Base-by-base conservation (phyloP, 495 filamentous ascomycete species). In the Penicillium alfredii region DNA sequence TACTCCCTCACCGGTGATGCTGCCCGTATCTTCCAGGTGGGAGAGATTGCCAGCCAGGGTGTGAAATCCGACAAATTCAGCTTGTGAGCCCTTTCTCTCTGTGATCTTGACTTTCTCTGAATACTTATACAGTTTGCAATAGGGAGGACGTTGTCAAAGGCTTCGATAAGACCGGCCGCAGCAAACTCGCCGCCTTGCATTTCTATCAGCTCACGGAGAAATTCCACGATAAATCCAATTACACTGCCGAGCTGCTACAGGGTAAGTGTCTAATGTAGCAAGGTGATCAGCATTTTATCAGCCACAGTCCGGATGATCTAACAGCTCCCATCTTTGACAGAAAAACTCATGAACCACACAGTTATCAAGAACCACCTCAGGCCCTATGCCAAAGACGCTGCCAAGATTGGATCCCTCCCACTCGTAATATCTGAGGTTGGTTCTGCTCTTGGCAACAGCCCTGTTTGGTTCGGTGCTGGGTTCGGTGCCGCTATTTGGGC, bases 161-260 rank as follows among this genome's bases (percentile, higher is more conserved):
- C 6, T 13, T 37, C 20, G 26, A 32, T 15, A 26, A 13, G 8
- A 51, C 44, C 22, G 38, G 33, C 11, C 12, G 12, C 3, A 25
- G 36, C 24, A 55, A 55, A 25, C 36, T 35, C 20, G 53, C 45
- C 26, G 45, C 53, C 7, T 25, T 43, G 25, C 50, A 57, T 24
- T 51, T 27, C 7, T 57, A 57, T 39, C 53, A 55, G 25, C 12
- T 38, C 24, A 27, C 38, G 8, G 9, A 30, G 1, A 14, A 19
- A 22, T 13, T 20, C n/a, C n/a, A 4, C 8, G 8, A 40, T 14
- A 21, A 33, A 19, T 16, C 25, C n/a, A 12, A 23, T n/a, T n/a
- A n/a, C n/a, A n/a, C n/a, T n/a, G n/a, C n/a, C n/a, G 29, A 31
- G 10, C 19, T 11, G n/a, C 13, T 33, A 20, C 36, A 36, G 25